Conservation (phyloP, 176 grass and related monocot genomes). For the Lolium rigidum region DNA sequence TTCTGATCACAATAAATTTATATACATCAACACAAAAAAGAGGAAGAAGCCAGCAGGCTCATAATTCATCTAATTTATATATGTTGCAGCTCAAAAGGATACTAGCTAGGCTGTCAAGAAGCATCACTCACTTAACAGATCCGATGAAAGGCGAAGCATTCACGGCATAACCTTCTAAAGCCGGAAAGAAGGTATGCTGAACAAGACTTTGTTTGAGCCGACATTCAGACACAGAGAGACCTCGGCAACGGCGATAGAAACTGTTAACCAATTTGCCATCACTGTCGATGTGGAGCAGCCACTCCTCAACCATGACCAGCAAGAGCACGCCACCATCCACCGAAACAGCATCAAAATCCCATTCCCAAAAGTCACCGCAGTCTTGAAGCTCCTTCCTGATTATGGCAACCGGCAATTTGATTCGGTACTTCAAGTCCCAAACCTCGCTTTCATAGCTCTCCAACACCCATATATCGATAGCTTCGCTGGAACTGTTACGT, state of each 20-base stretch:
- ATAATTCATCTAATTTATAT: background rate
- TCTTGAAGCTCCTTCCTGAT: background rate
- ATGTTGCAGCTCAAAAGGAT: background rate
- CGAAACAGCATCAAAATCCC: background rate
- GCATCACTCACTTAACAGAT: background rate
- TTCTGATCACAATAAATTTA: background rate
- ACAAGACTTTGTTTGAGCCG: background rate
- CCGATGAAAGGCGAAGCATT: background rate
- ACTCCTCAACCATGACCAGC: background rate
- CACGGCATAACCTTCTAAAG: background rate
- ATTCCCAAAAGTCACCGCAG: background rate
- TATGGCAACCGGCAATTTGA: background rate
- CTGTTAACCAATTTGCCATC: background rate
- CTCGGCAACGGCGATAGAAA: background rate
- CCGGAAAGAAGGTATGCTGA: background rate
- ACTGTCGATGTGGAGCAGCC: background rate
- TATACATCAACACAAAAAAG: background rate
- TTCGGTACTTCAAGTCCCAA: background rate
- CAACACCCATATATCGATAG: background rate
- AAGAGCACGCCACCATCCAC: background rate
- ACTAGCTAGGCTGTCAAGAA: background rate
- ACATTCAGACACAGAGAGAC: background rate
- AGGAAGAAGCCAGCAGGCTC: background rate
- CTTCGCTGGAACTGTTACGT: too few relatives aligned
- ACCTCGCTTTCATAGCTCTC: background rate